A percentile compares a stretch with the other conserved stretches of the same genome.
phyloP scores from a whole-genome alignment of 1,284 basidiomycete species.

The Anthracocystis walkeri region DNA sequence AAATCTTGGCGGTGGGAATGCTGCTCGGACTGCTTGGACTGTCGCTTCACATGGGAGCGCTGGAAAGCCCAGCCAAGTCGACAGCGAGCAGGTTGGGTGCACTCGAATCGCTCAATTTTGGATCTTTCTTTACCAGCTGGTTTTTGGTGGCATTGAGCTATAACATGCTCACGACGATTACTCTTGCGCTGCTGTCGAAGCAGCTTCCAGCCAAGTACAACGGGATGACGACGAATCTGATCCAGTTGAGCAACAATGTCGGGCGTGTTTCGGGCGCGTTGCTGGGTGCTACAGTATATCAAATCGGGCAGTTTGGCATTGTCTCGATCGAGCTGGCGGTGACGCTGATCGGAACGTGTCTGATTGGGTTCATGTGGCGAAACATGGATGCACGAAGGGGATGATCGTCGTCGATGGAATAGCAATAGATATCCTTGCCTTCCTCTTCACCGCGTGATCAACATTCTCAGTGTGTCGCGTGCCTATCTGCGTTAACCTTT shows the following conservation, averaged over 20 bases:
- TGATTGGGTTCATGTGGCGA: conserved; percentile 50
- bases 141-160: conserved; percentile 43
- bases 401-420: conserved; percentile 2
- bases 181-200: conserved; percentile 46
- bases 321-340: conserved; percentile 46
- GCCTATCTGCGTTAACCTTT: too few species aligned
- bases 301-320: conserved; percentile 53
- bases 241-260: conserved; percentile 52
- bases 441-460: neutral
- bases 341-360: conserved; percentile 40
- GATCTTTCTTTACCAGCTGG: conserved; percentile 53
- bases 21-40: conserved; percentile 45
- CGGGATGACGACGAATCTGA: conserved; percentile 42
- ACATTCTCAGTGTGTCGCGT: neutral
- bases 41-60: conserved; percentile 48
- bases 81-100: conserved; percentile 19
- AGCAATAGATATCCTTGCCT: neutral
- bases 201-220: conserved; percentile 53
- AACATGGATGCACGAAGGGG: conserved; percentile 46
- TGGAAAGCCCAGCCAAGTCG: conserved; percentile 34
- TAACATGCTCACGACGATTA: conserved; percentile 52
- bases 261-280: conserved; percentile 44
- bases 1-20: conserved; percentile 39
- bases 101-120: conserved; percentile 38
- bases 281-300: conserved; percentile 49